Evolutionary conservation across 2,329 filamentous ascomycete genomes (phyloP).

Genomic region (Aspergillus niger): DNA sequence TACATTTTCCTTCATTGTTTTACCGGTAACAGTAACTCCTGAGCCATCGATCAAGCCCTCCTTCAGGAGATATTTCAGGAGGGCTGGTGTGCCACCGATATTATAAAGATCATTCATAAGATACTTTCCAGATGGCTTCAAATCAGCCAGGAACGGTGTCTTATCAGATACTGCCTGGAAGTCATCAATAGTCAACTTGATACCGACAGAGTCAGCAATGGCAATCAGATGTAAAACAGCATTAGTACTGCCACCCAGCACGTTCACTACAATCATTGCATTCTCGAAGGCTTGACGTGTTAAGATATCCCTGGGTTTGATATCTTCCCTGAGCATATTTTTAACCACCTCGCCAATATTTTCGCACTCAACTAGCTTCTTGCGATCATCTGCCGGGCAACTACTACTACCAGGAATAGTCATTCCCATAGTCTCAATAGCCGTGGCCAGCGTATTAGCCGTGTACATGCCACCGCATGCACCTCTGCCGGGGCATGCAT

Average conservation of each 20-base stretch:
- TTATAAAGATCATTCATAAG: constrained; percentile 46
- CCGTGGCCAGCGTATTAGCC: constrained; percentile 69
- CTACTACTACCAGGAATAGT: constrained; percentile 75
- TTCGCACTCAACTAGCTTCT: constrained; percentile 70
- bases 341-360: constrained; percentile 68
- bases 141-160: neutral
- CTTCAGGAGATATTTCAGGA: constrained; percentile 44
- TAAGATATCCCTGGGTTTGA: constrained; percentile 36
- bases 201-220: neutral
- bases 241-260: neutral
- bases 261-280: neutral
- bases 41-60: constrained; percentile 13
- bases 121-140: neutral
- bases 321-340: constrained; percentile 70
- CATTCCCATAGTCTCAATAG: constrained; percentile 69
- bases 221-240: neutral
- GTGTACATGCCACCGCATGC: constrained; percentile 83
- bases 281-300: neutral
- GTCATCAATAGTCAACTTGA: neutral
- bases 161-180: neutral
- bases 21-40: constrained; percentile 10
- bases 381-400: constrained; percentile 68
- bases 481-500: constrained; percentile 66
- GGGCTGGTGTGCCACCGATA: constrained; percentile 48
- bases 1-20: constrained; percentile 15